Base-by-base conservation (phyloP, 2,329 filamentous ascomycete species). In the Diplocarpon mali region DNA sequence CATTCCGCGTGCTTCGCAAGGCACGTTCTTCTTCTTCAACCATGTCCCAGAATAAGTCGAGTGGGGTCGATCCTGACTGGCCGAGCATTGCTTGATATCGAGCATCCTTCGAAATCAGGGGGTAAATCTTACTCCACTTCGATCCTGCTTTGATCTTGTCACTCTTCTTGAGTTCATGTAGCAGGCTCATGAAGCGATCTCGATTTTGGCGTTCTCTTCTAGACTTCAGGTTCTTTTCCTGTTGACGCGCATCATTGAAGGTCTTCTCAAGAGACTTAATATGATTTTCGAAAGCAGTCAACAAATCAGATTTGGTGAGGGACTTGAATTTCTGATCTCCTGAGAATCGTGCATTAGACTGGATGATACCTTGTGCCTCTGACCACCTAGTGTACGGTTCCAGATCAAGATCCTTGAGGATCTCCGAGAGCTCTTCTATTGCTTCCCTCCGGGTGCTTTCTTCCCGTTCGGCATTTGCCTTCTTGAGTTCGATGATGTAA, bases 371-470 rank as follows among this genome's bases (percentile, higher is more conserved):
- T 63, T 93, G 86, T 38, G 88, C 92, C 58, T 95, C 86, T 42
- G 83, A 78, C 93, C 93, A 98, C 54, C 87, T 83, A 32, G 90
- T 95, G 63, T 95, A 95, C 2, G 90, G 86, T 61, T 95, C 89
- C 48, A 95, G 71, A 56, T 92, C 76, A 41, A 98, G 73, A 55
- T 78, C 79, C 39, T 84, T 81, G 35, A 98, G 68, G 46, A 96
- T 74, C 32, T 78, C 76, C 43, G 83, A 76, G 36, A 98, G 73
- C 35, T 90, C 83, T 56, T 89, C 84, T 71, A 94, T 83, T 38
- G 90, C 92, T 36, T 79, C 79, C 64, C 85, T 89, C 49, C 85
- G 82, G 46, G 76, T 72, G 31, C 73, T 69, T 9, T 76, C 72
- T 64, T 95, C 85, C 53, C 80, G 72, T 59, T 95, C 87, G 14